These are phyloP conservation scores for Panaeolus papilionaceus DNA, from an alignment of 768 basidiomycete genomes.

Conservation along the genomic window DNA sequence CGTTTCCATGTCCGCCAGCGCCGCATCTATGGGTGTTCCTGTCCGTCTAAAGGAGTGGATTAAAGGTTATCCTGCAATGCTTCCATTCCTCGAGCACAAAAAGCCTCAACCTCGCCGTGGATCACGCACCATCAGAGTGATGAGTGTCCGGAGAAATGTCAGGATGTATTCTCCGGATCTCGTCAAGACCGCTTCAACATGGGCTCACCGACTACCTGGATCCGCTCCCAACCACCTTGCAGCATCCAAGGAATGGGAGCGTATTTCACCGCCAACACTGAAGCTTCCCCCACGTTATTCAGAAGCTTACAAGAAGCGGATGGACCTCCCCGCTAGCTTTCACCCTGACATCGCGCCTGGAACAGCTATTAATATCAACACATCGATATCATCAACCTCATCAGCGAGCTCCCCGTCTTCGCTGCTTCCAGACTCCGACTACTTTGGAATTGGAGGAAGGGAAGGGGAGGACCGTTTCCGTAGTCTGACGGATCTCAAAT, in stretches of 20 bases:
- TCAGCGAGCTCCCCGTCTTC: constrained; percentile 28
- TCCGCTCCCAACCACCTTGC: constrained; percentile 50
- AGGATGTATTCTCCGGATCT: constrained; percentile 89
- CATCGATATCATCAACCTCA: constrained; percentile 48
- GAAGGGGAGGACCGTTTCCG: constrained; percentile 75
- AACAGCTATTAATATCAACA: constrained; percentile 34
- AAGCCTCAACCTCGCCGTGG: constrained; percentile 76
- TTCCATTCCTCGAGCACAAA: constrained; percentile 63
- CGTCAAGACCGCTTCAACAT: constrained; percentile 63
- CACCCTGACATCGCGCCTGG: constrained; percentile 56
- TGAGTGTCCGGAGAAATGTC: constrained; percentile 80
- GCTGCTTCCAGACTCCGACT: constrained; percentile 39
- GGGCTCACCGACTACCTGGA: constrained; percentile 44
- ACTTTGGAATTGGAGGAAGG: constrained; percentile 44
- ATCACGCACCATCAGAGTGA: constrained; percentile 76
- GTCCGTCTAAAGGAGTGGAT: constrained; percentile 92
- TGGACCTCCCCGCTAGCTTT: constrained; percentile 68
- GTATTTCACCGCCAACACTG: constrained; percentile 67
- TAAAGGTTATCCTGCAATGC: constrained; percentile 83
- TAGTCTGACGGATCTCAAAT: constrained; percentile 84
- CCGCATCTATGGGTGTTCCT: constrained; percentile 73
- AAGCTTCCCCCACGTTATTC: constrained; percentile 73
- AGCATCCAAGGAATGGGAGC: constrained; percentile 77
- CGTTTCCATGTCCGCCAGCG: constrained; percentile 49
- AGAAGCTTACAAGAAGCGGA: constrained; percentile 76